Percentiles rank a stretch among this genome's conserved stretches.
Conservation (phyloP, 306 rosid genomes). For the Quercus berberidifolia region DNA sequence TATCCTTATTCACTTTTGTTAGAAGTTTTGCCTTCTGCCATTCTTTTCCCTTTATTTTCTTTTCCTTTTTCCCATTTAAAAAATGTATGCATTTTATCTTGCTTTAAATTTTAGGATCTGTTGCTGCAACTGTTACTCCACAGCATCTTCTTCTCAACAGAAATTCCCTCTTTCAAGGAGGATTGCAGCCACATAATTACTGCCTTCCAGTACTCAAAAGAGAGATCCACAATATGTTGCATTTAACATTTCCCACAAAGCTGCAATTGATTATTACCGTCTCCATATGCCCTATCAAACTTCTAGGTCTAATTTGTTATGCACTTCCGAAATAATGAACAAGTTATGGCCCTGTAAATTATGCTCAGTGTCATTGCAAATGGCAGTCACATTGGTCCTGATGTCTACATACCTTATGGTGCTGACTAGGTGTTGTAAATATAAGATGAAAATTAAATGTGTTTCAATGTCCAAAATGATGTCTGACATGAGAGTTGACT, state of each 20-base stretch:
- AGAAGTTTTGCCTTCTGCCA: background rate
- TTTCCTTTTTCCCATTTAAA: background rate
- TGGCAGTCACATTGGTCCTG: background rate
- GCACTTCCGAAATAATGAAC: background rate
- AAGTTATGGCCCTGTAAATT: background rate
- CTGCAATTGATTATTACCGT: slow-evolving; percentile 2
- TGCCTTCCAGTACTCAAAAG: slow-evolving; percentile 81
- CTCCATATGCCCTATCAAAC: background rate
- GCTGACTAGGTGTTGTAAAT: background rate
- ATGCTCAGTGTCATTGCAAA: background rate
- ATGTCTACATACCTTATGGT: background rate
- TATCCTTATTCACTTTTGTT: slow-evolving; percentile 20
- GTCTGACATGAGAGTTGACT: background rate
- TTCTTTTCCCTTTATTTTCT: background rate
- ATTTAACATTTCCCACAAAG: background rate
- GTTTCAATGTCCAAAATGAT: background rate
- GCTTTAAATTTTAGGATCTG: slow-evolving; percentile 42
- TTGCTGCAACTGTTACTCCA: slow-evolving; percentile 90
- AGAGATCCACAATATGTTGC: slow-evolving; percentile 71
- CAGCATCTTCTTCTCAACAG: slow-evolving; percentile 86
- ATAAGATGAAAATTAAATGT: background rate
- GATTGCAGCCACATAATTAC: slow-evolving; percentile 89
- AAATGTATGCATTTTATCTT: slow-evolving; percentile 7
- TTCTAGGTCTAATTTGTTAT: background rate
- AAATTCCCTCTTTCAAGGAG: slow-evolving; percentile 87